Evolutionary conservation across 2,329 filamentous ascomycete species (phyloP).

Genomic region (Clarireedia paspali): DNA sequence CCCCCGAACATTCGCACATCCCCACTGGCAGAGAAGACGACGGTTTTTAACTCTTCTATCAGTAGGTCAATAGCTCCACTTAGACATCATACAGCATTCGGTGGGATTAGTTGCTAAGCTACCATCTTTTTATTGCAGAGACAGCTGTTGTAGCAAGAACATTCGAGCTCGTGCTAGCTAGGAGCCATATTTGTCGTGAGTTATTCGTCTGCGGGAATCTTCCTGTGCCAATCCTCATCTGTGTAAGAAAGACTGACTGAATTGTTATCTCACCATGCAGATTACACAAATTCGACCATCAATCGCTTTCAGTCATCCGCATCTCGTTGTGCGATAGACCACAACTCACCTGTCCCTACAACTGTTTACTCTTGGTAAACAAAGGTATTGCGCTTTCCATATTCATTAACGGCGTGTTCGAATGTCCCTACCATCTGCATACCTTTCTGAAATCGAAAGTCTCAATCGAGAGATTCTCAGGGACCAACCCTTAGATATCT

Average conservation of each 20-base stretch:
- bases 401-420: constrained; percentile 11
- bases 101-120: not conserved
- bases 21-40: too few relatives aligned
- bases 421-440: constrained; percentile 46
- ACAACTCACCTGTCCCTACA: not conserved
- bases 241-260: not conserved
- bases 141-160: not conserved
- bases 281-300: not conserved
- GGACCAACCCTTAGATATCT: constrained; percentile 52
- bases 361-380: constrained; percentile 1
- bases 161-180: not conserved
- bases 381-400: constrained; percentile 5
- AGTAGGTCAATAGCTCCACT: too few relatives aligned
- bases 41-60: too few relatives aligned
- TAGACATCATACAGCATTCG: not conserved
- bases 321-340: not conserved
- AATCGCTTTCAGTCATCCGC: not conserved
- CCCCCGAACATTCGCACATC: too few relatives aligned
- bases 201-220: not conserved
- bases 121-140: not conserved
- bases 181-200: not conserved
- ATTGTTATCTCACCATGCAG: not conserved
- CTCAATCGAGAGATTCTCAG: constrained; percentile 54
- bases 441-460: constrained; percentile 54
- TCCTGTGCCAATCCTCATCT: too few relatives aligned